A percentile compares a stretch with the other conserved stretches of the same genome.
phyloP scores from a whole-genome alignment of 1,284 basidiomycete species.

The Boletus albobrunnescens region DNA sequence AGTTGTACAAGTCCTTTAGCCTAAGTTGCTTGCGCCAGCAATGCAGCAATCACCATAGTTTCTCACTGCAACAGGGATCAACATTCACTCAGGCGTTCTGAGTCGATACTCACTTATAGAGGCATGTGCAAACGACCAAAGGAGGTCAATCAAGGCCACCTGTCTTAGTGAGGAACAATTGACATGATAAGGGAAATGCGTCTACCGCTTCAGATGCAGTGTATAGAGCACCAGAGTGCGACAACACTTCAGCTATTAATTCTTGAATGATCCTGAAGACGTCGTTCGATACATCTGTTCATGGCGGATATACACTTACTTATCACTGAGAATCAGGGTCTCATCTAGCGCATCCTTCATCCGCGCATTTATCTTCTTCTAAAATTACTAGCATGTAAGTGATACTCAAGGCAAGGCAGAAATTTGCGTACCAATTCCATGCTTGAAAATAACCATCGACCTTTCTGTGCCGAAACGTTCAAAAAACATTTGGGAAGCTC shows the following conservation, averaged over 20 bases:
- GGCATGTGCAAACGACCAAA: conserved; percentile 81
- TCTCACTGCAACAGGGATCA: conserved; percentile 46
- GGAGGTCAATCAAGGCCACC: conserved; percentile 81
- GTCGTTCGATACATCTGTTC: neutral
- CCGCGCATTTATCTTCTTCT: conserved; percentile 79
- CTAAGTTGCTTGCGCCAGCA: neutral
- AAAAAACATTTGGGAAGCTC: conserved; percentile 68
- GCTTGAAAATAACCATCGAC: conserved; percentile 71
- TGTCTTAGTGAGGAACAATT: conserved; percentile 26
- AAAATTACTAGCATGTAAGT: neutral
- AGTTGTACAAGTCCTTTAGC: neutral
- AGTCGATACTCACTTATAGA: conserved; percentile 58
- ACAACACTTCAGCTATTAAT: conserved; percentile 60
- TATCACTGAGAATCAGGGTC: conserved; percentile 76
- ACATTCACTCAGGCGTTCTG: neutral
- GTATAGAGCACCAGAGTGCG: conserved; percentile 73
- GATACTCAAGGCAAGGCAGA: neutral
- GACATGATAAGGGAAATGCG: neutral
- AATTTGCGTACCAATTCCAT: conserved; percentile 64
- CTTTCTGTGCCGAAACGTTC: conserved; percentile 64
- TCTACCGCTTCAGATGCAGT: conserved; percentile 82
- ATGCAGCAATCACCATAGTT: conserved; percentile 55
- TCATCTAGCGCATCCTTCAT: conserved; percentile 84
- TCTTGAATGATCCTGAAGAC: conserved; percentile 66
- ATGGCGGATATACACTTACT: conserved; percentile 36